Evolutionary conservation across 306 rosid species (phyloP), one percentile per base, ranked within the genome.

Genomic region (Echinosophora koreensis): DNA sequence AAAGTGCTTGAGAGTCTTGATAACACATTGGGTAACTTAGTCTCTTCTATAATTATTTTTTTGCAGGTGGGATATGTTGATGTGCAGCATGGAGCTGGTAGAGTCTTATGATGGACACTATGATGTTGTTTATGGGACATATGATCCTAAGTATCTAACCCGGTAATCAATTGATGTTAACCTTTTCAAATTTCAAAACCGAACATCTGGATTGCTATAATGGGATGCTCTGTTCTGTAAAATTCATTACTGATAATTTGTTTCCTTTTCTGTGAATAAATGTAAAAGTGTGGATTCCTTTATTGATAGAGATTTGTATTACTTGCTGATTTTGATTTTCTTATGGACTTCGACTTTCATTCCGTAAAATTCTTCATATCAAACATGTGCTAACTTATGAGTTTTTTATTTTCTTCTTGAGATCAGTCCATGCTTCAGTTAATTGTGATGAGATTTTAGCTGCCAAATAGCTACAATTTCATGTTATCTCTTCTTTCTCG

Each of bases 31-130:
- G 71, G 38, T 8, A 73, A 59, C 51, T 73, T 72, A 51, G 16
- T 71, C 68, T 78, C 82, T 84, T 72, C 30, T 59, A 27, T 71
- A n/a, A 17, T 56, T 54, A 16, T 47, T 54, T 60, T 60, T 63
- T 79, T 80, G 62, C 89, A 95, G 98, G 88, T 95, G 98, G 98
- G 98, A 95, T 88, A 88, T 85, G 88, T 90, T 95, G 85, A 88
- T 92, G 67, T 88, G 93, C 66, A 96, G 92, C 87, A 87, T 92
- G 84, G 97, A 92, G 83, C 77, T 86, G 78, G 76, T 95, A 76
- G 96, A 95, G 76, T 81, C 96, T 80, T 89, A 80, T 61, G 96
- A 90, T 69, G 98, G 98, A 66, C 97, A 95, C 74, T 91, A 80
- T 72, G 97, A 95, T 77, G 89, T 92, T 82, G 91, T 95, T 52